Conservation (phyloP, 805 yeast species). For the Diddensiella transvaalensis region DNA sequence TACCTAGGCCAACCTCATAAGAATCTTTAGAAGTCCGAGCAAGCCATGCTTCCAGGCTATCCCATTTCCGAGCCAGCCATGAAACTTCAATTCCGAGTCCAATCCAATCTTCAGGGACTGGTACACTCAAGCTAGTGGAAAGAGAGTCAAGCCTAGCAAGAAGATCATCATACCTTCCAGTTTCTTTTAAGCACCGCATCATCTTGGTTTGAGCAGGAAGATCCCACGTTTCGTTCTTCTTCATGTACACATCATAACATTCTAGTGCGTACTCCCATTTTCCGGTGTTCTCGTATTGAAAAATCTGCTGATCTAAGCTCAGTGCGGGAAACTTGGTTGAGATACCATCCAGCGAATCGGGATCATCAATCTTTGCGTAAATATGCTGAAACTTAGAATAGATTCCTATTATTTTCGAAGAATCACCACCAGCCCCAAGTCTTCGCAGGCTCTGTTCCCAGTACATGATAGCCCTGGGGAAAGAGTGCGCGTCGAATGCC, state of each 20-base stretch:
- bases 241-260: slow-evolving; percentile 68
- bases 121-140: slow-evolving; percentile 14
- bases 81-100: slow-evolving; percentile 73
- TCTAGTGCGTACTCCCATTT: slow-evolving; percentile 86
- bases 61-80: slow-evolving; percentile 55
- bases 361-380: slow-evolving; percentile 83
- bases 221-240: slow-evolving; percentile 34
- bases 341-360: slow-evolving; percentile 86
- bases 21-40: slow-evolving; percentile 47
- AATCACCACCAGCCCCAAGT: slow-evolving; percentile 30
- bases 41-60: slow-evolving; percentile 56
- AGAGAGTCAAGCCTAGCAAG: slow-evolving; percentile 46
- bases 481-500: slow-evolving; percentile 78
- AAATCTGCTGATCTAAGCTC: slow-evolving; percentile 68
- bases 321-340: slow-evolving; percentile 60
- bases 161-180: slow-evolving; percentile 69
- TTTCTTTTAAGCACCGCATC: slow-evolving; percentile 67
- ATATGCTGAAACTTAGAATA: slow-evolving; percentile 55
- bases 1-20: slow-evolving; percentile 63
- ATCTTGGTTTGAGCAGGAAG: slow-evolving; percentile 45
- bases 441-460: slow-evolving; percentile 69
- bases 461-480: slow-evolving; percentile 82
- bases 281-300: slow-evolving; percentile 78
- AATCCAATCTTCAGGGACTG: slow-evolving; percentile 53
- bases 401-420: slow-evolving; percentile 29